Conservation (phyloP, 140 eudicot genomes). For the Stevia rebaudiana region DNA sequence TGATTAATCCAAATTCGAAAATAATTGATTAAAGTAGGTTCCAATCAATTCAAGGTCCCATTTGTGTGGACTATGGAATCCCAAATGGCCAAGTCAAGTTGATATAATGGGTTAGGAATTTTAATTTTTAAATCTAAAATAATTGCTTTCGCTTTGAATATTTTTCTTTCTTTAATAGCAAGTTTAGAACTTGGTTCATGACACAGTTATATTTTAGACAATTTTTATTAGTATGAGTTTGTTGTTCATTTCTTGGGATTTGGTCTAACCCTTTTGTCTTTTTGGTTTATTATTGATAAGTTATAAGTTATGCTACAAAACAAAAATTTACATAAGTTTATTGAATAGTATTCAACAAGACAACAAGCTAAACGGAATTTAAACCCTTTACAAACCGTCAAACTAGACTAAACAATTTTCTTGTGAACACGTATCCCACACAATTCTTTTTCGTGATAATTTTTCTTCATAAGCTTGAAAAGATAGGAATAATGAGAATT, state of each 20-base stretch:
- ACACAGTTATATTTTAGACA: neutral
- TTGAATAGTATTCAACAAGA: neutral
- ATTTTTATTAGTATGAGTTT: neutral
- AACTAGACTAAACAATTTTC: neutral
- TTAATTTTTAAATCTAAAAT: constrained; percentile 17
- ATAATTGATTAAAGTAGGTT: constrained; percentile 16
- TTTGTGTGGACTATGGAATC: neutral
- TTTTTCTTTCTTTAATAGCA: constrained; percentile 13
- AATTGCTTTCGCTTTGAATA: constrained; percentile 8
- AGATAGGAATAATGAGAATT: neutral
- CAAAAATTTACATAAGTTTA: neutral
- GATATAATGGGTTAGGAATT: constrained; percentile 13
- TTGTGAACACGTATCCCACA: neutral
- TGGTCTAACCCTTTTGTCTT: neutral
- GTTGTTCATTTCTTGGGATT: neutral
- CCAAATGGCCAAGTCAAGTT: constrained; percentile 16
- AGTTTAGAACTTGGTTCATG: constrained; percentile 25
- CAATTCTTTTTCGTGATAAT: neutral
- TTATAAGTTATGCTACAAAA: neutral
- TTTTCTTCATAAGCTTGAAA: neutral
- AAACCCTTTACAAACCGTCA: neutral
- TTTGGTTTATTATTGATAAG: neutral
- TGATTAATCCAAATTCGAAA: neutral
- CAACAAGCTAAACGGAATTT: neutral
- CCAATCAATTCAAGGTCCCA: constrained; percentile 17